Evolutionary conservation across 805 yeast genomes (phyloP).

Genomic region (Diddensiella transvaalensis): DNA sequence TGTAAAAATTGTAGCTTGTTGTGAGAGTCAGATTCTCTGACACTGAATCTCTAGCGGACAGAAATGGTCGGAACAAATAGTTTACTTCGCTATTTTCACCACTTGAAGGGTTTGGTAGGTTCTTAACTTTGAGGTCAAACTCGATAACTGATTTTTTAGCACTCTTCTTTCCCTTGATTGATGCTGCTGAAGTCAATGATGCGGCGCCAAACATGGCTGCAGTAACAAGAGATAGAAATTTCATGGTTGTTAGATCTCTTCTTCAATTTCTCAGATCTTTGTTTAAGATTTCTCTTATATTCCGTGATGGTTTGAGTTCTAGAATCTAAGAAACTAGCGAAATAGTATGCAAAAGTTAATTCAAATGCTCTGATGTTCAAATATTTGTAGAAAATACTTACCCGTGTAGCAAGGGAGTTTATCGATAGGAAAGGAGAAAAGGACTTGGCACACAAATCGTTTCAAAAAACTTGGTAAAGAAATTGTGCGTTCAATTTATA

Average conservation of each 20-base stretch:
- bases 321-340: too few species aligned
- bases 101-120: slow-evolving; percentile 4
- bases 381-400: too few species aligned
- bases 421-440: too few species aligned
- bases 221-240: neutral
- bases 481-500: too few species aligned
- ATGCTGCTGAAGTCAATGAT: neutral
- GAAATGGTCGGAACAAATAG: slow-evolving; percentile 2
- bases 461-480: too few species aligned
- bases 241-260: neutral
- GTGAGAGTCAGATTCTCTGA: slow-evolving; percentile 23
- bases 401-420: too few species aligned
- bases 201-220: neutral
- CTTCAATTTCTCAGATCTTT: too few species aligned
- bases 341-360: too few species aligned
- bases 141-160: neutral
- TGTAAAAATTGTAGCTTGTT: slow-evolving; percentile 34
- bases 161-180: neutral
- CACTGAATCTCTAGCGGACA: slow-evolving; percentile 5
- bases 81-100: neutral
- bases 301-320: too few species aligned
- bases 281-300: too few species aligned
- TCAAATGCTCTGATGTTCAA: too few species aligned
- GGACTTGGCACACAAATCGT: too few species aligned
- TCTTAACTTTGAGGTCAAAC: neutral